Evolutionary conservation across 1,284 basidiomycete genomes (phyloP), one percentile per base, ranked within the genome.

Genomic region (Coniferiporia sulphurascens): DNA sequence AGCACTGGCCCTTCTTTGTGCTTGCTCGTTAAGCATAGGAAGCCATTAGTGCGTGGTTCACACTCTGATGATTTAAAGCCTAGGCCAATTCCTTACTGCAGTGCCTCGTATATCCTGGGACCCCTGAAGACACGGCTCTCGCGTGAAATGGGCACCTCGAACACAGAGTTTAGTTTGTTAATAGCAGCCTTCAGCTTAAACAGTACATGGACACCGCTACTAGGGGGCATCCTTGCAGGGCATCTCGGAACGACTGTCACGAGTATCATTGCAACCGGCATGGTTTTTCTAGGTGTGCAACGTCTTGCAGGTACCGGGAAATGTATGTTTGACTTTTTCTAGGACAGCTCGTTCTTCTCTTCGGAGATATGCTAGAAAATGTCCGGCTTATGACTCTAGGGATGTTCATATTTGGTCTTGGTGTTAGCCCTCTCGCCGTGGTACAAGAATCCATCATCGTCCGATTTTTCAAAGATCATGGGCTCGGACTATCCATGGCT

Each of bases 401-500:
- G 1, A 76, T 90, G 66, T 91, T 90, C 65, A 72, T 90, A 48
- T 91, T 89, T 65, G 90, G 90, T n/a, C 75, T 91, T 13, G 90
- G 89, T 3, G 77, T 88, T 55, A 87, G 85, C 65, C 90, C 90
- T 0, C 76, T 92, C 9, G 83, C 88, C 3, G 89, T 89, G 6
- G 81, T 87, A 4, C 87, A 89, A 71, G 87, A 89, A 69, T 86
- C 85, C 3, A 89, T 89, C 65, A 87, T 92, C 55, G 87, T 91
- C 52, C 86, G 86, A 19, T 89, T 91, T 73, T 90, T 91, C 74
- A 84, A 81, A 62, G 82, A 83, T 0, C 85, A 85, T 67, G 87
- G 88, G n/a, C 76, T 92, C 1, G 89, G 89, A 4, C 74, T 88
- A 4, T 89, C 87, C 0, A 83, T 92, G 73, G 89, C 89, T 0